These are phyloP conservation scores for Populus hybrid DNA, from an alignment of 441 rosid genomes.

Conservation along the genomic window DNA sequence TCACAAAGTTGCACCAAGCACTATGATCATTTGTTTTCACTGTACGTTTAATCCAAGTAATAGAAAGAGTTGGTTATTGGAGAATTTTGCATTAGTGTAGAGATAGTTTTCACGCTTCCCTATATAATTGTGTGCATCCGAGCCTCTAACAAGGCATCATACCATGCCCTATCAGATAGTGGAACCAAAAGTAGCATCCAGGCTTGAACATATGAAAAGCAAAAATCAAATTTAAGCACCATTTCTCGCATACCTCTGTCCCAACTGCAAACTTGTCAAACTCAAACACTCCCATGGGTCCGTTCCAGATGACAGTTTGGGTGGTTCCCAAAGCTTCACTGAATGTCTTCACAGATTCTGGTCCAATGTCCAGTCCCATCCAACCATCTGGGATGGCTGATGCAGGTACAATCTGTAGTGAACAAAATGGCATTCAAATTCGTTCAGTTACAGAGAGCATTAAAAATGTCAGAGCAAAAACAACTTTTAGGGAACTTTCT, in stretches of 20 bases:
- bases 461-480: neutral
- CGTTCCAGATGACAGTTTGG: slow-evolving; percentile 87
- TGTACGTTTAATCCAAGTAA: neutral
- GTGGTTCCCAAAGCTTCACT: slow-evolving; percentile 67
- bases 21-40: neutral
- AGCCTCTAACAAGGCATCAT: neutral
- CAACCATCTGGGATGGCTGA: slow-evolving; percentile 84
- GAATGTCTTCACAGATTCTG: slow-evolving; percentile 77
- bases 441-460: neutral
- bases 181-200: slow-evolving; percentile 4
- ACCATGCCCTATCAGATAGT: neutral
- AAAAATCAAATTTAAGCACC: slow-evolving; percentile 9
- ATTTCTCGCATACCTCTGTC: slow-evolving; percentile 57
- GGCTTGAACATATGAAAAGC: neutral
- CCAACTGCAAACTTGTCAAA: slow-evolving; percentile 82
- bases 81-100: neutral
- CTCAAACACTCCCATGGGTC: slow-evolving; percentile 97
- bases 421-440: slow-evolving; percentile 1
- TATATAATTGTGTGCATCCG: neutral
- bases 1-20: neutral
- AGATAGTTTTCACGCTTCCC: neutral
- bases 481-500: neutral
- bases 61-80: neutral
- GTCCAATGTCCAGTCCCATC: slow-evolving; percentile 98
- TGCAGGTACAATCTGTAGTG: slow-evolving; percentile 64